Conservation (phyloP, 768 basidiomycete genomes). For the Tephrocybe sp. region DNA sequence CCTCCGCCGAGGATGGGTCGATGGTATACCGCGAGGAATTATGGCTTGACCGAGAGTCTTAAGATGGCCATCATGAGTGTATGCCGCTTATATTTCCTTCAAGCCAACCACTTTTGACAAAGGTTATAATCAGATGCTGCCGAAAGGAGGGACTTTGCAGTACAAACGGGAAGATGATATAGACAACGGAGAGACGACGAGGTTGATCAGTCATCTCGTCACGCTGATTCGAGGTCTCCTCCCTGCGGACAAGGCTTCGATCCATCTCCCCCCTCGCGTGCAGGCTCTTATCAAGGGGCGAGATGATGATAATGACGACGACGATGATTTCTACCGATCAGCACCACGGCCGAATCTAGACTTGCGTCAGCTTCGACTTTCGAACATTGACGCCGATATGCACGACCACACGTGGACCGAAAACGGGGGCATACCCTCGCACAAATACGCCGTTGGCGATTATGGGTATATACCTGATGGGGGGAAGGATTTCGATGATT, state of each 20-base stretch:
- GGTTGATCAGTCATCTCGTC: conserved; percentile 40
- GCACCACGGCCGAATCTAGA: conserved; percentile 20
- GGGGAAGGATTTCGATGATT: conserved; percentile 34
- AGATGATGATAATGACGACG: conserved; percentile 16
- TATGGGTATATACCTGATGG: conserved; percentile 39
- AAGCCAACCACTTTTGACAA: background rate
- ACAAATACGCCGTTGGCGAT: conserved; percentile 43
- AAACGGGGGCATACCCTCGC: conserved; percentile 34
- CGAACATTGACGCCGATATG: conserved; percentile 31
- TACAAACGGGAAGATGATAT: conserved; percentile 21
- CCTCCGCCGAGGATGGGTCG: conserved; percentile 34
- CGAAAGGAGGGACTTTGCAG: conserved; percentile 34
- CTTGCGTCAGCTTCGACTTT: conserved; percentile 37
- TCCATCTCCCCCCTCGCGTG: conserved; percentile 28
- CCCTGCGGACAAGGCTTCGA: conserved; percentile 31
- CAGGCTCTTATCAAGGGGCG: conserved; percentile 25
- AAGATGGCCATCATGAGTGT: conserved; percentile 37
- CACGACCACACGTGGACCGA: conserved; percentile 43
- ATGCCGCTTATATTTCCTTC: background rate
- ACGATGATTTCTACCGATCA: conserved; percentile 28
- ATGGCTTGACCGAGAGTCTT: conserved; percentile 41
- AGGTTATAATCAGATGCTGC: conserved; percentile 36
- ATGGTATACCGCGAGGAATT: conserved; percentile 40
- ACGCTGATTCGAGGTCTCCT: conserved; percentile 39
- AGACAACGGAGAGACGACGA: conserved; percentile 26